Evolutionary conservation across 164 flowering plant species (phyloP), one percentile per base, ranked within the genome.

Genomic region (Aristolochia contorta): DNA sequence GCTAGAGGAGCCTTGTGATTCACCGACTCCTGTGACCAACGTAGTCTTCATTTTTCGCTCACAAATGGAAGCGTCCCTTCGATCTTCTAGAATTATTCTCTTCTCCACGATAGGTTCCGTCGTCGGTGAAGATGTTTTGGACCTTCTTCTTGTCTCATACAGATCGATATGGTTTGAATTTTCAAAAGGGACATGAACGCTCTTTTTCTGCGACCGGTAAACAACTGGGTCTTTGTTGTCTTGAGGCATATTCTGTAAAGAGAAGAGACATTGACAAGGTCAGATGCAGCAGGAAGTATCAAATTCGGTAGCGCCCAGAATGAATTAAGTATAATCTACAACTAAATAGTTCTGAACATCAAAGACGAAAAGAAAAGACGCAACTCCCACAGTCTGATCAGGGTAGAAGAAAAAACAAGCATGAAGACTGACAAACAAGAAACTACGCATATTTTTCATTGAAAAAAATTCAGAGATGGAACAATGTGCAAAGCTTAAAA

Each of bases 151-250:
- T 51, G 83, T 68, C 76, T 73, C 76, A 68, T 78, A 72, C 55
- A 77, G 84, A 13, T 67, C 78, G 22, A 81, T 85, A 58, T 89
- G 89, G 68, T 79, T 84, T 16, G 94, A 88, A 76, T 84, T 87
- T 73, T 83, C 84, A 67, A 90, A 84, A 43, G 73, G 74, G 78
- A 85, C 79, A 65, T 63, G 59, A 56, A 55, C 21, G 46, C 59
- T 63, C 59, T 18, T 63, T 55, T 56, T 56, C 51, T 89, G 79
- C 65, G 95, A 77, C 79, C 86, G 78, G 54, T 85, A 82, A 45
- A 71, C 77, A 59, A 63, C 75, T 66, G 89, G 80, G 77, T 71
- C 83, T 24, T 67, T 59, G 32, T 77, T 67, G 70, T 75, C 85
- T 61, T 78, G 87, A 78, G 86, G 85, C 91, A 91, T 87, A 59